These are phyloP conservation scores for Musa balbisiana DNA, from an alignment of 202 grass and related monocot genomes.

Conservation along the genomic window DNA sequence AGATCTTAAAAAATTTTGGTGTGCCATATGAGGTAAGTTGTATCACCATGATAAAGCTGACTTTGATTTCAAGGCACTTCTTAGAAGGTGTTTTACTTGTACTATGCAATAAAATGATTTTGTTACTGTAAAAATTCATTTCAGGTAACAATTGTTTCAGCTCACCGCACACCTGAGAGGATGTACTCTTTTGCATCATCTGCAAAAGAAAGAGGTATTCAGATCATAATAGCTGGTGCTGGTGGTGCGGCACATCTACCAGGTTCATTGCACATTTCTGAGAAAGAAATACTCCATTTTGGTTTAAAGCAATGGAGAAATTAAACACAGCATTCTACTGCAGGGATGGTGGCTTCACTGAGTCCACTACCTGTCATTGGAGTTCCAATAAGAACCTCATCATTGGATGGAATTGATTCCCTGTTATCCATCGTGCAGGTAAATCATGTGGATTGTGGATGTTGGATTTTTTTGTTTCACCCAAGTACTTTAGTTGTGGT, in stretches of 20 bases:
- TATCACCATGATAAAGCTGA: background rate
- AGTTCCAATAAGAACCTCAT: slow-evolving; percentile 55
- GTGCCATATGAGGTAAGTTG: slow-evolving; percentile 67
- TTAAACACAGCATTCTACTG: slow-evolving; percentile 11
- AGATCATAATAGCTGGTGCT: slow-evolving; percentile 85
- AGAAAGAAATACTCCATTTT: background rate
- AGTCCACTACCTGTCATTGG: slow-evolving; percentile 70
- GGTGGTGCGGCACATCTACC: slow-evolving; percentile 89
- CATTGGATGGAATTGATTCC: slow-evolving; percentile 63
- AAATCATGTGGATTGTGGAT: background rate
- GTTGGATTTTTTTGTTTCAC: too few relatives aligned
- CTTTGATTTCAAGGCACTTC: slow-evolving; percentile 6
- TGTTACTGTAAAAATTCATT: background rate
- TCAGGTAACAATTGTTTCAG: slow-evolving; percentile 86
- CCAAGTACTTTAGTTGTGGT: background rate
- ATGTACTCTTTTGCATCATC: slow-evolving; percentile 63
- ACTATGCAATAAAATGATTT: background rate
- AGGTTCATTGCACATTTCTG: slow-evolving; percentile 39
- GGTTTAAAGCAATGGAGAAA: background rate
- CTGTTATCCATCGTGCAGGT: slow-evolving; percentile 95
- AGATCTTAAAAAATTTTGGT: slow-evolving; percentile 51
- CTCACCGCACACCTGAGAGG: slow-evolving; percentile 77
- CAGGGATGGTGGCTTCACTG: slow-evolving; percentile 86
- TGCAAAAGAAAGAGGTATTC: slow-evolving; percentile 66
- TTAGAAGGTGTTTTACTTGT: background rate